Base-by-base conservation (phyloP, 2,329 filamentous ascomycete species). In the Epichloe bromicola region DNA sequence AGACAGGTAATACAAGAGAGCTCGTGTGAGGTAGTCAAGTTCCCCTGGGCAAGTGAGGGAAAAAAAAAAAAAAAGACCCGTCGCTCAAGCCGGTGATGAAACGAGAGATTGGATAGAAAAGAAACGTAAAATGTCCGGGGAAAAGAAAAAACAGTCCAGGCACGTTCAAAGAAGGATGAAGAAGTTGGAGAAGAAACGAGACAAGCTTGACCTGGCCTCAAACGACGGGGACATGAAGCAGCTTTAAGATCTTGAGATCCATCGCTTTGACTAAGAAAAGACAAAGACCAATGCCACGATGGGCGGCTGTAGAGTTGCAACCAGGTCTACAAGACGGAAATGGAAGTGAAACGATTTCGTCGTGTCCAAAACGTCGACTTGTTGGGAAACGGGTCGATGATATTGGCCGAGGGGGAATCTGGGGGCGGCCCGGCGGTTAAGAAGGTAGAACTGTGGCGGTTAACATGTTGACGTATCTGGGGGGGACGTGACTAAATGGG, bases 341-440 rank as follows among this genome's bases (percentile, higher is more conserved):
- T 45, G 47, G 61, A 64, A 63, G 64, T 78, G 75, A 79, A 79
- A 79, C 75, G 61, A 57, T 59, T 62, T 63, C 64, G 55, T 65
- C 70, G 75, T 78, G 65, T 78, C 73, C 70, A 65, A 73, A 72
- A 58, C 59, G 62, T 60, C 64, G 63, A 65, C 67, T 66, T 59
- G 63, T 59, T 57, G 55, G 60, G 55, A 56, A 63, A 70, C 58
- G 64, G 67, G 65, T 65, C 63, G 63, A 66, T 67, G 68, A 73
- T 70, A 78, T 77, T 79, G 75, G 75, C 68, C 70, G 63, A 60
- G 58, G 69, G 69, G 72, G 70, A 70, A 47, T 51, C 41, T 41
- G 38, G 47, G 26, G 34, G 38, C 48, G 49, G 39, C 43, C 48
- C 54, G 55, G 58, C 57, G 57, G 57, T 46, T 58, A 58, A 47